Conservation (phyloP, 2,329 filamentous ascomycete genomes). For the Monosporascus cannonballus region DNA sequence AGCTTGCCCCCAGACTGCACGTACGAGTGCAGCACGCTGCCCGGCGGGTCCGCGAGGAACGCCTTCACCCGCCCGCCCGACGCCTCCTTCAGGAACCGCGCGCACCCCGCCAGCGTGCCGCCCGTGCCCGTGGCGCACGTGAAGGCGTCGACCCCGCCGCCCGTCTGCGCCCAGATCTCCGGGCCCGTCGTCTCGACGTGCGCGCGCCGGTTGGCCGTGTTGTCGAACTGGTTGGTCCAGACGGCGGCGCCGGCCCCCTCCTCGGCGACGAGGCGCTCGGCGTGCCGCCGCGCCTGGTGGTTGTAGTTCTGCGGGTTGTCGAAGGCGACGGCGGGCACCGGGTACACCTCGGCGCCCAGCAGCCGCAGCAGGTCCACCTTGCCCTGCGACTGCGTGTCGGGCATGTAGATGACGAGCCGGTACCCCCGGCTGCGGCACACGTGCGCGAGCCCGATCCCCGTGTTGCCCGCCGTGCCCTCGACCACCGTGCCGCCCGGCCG, state of each 20-base stretch:
- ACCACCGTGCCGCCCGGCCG: constrained; percentile 87
- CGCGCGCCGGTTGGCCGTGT: constrained; percentile 84
- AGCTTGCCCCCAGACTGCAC: constrained; percentile 79
- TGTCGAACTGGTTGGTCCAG: constrained; percentile 99
- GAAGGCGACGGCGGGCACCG: constrained; percentile 91
- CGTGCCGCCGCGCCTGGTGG: constrained; percentile 86
- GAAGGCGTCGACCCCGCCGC: constrained; percentile 82
- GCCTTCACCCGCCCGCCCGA: constrained; percentile 74
- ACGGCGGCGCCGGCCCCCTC: constrained; percentile 51
- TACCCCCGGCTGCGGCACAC: constrained; percentile 91
- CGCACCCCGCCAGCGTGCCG: constrained; percentile 84
- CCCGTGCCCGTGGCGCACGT: constrained; percentile 92
- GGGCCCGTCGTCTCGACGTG: constrained; percentile 96
- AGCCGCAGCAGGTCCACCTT: constrained; percentile 92
- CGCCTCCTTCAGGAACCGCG: constrained; percentile 80
- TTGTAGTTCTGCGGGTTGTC: constrained; percentile 97
- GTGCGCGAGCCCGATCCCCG: constrained; percentile 93
- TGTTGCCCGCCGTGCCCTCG: constrained; percentile 96
- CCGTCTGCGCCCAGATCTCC: constrained; percentile 93
- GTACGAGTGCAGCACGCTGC: constrained; percentile 89
- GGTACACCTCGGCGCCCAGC: constrained; percentile 90
- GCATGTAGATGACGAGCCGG: constrained; percentile 98
- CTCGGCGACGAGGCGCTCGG: constrained; percentile 69
- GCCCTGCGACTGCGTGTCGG: constrained; percentile 94
- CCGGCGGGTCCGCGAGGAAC: constrained; percentile 90